Evolutionary conservation across 306 rosid species (phyloP), one percentile per base, ranked within the genome.

Genomic region (Acacia confusa): DNA sequence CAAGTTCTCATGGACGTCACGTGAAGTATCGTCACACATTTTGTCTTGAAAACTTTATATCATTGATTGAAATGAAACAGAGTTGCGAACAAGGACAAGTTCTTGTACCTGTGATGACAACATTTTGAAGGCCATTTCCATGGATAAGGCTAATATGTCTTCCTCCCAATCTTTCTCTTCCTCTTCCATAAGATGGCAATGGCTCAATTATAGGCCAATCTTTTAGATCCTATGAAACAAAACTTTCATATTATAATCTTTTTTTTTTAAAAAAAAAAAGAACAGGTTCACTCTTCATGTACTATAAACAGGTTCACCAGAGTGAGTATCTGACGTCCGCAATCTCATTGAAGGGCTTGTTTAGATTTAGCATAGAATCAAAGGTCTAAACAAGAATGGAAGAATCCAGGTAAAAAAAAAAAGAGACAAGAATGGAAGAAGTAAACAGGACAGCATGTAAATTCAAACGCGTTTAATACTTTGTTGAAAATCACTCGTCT

Each of bases 81-180:
- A 65, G 9, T 3, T 57, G 22, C 27, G 61, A 43, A 12, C 30
- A 16, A 38, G 71, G 70, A 52, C 53, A 40, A 24, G 75, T 57
- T 36, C 44, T 38, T 47, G 60, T 84, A 95, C 99, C 98, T 87
- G 99, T 95, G 72, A 95, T 89, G 85, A 93, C 89, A 85, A 95
- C 97, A 84, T 95, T 92, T 65, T 88, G 81, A 69, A 93, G 86
- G 12, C 93, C 97, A 87, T 95, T 83, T 60, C 93, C 99, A 83
- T 95, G 99, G 81, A 95, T 86, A 72, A 95, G 98, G 90, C 99
- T 95, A 75, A 90, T 92, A 84, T 95, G 99, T 73, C 99, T 93
- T 79, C 96, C 97, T 69, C 99, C 99, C 48, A 88, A 61, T 79
- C 99, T 87, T 89, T 95, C 99, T 80, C 99, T 92, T 20, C 99